These are phyloP conservation scores for Apiospora arundinis DNA, from an alignment of 2,329 filamentous ascomycete genomes.

Conservation along the genomic window DNA sequence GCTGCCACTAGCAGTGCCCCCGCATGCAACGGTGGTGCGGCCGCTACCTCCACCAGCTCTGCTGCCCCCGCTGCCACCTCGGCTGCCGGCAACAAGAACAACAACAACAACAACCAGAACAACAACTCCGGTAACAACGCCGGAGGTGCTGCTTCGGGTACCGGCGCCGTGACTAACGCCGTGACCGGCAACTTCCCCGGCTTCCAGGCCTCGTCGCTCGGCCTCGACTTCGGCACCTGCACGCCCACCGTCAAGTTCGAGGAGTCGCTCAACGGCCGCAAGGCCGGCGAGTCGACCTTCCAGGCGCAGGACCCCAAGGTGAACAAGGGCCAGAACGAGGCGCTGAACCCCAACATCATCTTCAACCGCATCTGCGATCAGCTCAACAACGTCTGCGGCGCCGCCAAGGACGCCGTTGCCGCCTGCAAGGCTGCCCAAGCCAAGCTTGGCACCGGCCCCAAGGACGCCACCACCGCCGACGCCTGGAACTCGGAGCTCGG, in stretches of 20 bases:
- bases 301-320: slow-evolving; percentile 68
- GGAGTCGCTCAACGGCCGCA: slow-evolving; percentile 62
- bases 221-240: slow-evolving; percentile 60
- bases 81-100: background rate
- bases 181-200: slow-evolving; percentile 42
- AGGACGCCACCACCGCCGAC: slow-evolving; percentile 45
- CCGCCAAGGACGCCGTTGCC: slow-evolving; percentile 63
- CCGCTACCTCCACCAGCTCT: background rate
- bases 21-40: background rate
- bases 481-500: slow-evolving; percentile 50
- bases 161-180: slow-evolving; percentile 39
- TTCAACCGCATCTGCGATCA: slow-evolving; percentile 75
- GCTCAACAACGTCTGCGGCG: slow-evolving; percentile 69
- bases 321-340: slow-evolving; percentile 68
- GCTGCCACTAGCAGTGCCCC: slow-evolving; percentile 24
- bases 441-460: slow-evolving; percentile 39
- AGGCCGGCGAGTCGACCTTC: slow-evolving; percentile 69
- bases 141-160: slow-evolving; percentile 30
- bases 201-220: slow-evolving; percentile 39
- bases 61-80: slow-evolving; percentile 28
- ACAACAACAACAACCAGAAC: slow-evolving; percentile 11
- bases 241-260: slow-evolving; percentile 65
- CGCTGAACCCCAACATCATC: slow-evolving; percentile 76
- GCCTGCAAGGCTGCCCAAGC: slow-evolving; percentile 59
- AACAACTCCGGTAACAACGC: slow-evolving; percentile 28